Conservation (phyloP, 2,329 filamentous ascomycete genomes). For the Salinomyces thailandicus region DNA sequence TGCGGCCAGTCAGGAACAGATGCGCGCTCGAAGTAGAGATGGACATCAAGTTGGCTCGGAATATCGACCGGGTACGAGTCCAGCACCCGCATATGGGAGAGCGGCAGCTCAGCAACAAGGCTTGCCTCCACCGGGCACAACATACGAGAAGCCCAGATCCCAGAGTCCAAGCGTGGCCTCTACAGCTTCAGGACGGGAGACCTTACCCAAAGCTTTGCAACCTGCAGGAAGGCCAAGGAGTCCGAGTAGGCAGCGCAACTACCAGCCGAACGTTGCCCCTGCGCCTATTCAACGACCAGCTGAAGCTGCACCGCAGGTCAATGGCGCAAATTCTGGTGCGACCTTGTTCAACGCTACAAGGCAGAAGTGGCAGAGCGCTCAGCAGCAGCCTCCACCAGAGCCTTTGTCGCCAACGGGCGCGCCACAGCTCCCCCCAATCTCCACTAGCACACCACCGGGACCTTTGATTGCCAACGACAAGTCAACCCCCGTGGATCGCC, state of each 20-base stretch:
- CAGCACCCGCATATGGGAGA: slow-evolving; percentile 9
- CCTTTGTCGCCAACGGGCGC: slow-evolving; percentile 1
- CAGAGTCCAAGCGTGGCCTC: slow-evolving; percentile 10
- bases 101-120: slow-evolving; percentile 1
- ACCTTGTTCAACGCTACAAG: slow-evolving; percentile 17
- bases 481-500: slow-evolving; percentile 6
- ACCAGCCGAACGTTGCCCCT: background rate
- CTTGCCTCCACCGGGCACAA: slow-evolving; percentile 4
- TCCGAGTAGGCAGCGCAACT: slow-evolving; percentile 3
- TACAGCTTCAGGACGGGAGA: slow-evolving; percentile 1
- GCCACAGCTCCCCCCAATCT: slow-evolving; percentile 8
- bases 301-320: background rate
- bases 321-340: slow-evolving; percentile 10
- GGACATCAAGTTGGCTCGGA: slow-evolving; percentile 4
- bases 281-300: background rate
- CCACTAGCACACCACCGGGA: slow-evolving; percentile 8
- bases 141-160: slow-evolving; percentile 6
- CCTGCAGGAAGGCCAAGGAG: slow-evolving; percentile 1
- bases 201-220: background rate
- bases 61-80: slow-evolving; percentile 19
- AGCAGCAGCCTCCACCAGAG: slow-evolving; percentile 5
- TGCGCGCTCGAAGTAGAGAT: slow-evolving; percentile 23
- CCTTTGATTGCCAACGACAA: background rate
- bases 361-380: slow-evolving; percentile 14
- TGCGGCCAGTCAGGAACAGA: slow-evolving; percentile 25